These are phyloP conservation scores for Eucalyptus marginata DNA, from an alignment of 345 rosid species.

Conservation along the genomic window DNA sequence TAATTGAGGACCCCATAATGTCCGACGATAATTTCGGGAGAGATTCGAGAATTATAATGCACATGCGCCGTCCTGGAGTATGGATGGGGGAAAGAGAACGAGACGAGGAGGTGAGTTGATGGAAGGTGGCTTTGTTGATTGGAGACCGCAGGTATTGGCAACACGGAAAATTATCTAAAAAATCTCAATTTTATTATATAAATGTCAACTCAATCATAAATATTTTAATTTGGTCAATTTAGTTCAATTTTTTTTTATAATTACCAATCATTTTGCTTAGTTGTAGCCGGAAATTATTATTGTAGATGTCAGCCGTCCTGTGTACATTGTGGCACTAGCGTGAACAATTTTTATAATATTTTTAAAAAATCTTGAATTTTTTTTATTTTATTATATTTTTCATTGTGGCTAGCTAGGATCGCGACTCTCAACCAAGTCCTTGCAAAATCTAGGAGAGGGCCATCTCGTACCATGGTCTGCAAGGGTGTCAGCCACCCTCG, in stretches of 20 bases:
- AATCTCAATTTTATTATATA: neutral
- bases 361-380: no score
- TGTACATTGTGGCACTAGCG: accelerated
- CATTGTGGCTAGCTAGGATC: neutral
- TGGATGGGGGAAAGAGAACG: neutral
- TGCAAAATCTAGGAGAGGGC: neutral
- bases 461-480: accelerated
- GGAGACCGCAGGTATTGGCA: no score
- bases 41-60: neutral
- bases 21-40: neutral
- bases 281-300: no score
- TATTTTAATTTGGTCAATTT: neutral
- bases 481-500: neutral
- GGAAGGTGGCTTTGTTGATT: no score
- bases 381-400: no score
- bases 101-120: no score
- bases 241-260: neutral
- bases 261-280: neutral
- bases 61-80: neutral
- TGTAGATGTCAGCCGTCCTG: no score
- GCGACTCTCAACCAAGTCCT: neutral
- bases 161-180: neutral
- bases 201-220: neutral
- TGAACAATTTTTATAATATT: no score
- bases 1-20: no score